Evolutionary conservation across 2,329 filamentous ascomycete genomes (phyloP).

Genomic region (Apiospora saccharicola): DNA sequence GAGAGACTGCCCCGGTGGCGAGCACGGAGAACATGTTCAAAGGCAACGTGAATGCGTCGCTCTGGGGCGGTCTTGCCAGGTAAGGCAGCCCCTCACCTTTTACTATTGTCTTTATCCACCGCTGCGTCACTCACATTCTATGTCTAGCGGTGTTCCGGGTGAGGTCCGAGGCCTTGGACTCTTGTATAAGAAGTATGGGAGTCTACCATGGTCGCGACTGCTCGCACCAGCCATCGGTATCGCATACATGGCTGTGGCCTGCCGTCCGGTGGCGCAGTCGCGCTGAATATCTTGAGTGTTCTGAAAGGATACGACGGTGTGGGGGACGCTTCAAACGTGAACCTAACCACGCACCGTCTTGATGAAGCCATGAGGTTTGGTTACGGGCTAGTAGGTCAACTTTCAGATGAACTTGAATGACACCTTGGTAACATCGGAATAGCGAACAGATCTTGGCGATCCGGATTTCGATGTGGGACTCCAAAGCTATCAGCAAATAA

Average conservation of each 20-base stretch:
- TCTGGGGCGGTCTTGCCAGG: constrained; percentile 74
- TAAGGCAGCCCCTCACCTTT: constrained; percentile 53
- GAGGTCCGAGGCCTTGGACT: constrained; percentile 79
- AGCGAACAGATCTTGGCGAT: constrained; percentile 77
- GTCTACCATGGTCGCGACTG: constrained; percentile 70
- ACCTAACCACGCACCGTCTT: constrained; percentile 77
- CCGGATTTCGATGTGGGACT: constrained; percentile 71
- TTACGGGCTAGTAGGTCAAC: constrained; percentile 60
- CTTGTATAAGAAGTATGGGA: constrained; percentile 73
- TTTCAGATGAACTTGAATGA: no score
- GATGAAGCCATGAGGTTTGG: constrained; percentile 85
- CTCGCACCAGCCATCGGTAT: constrained; percentile 75
- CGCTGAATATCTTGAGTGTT: constrained; percentile 59
- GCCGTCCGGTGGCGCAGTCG: constrained; percentile 77
- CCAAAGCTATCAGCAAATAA: constrained; percentile 62
- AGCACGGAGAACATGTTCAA: constrained; percentile 83
- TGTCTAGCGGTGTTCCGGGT: constrained; percentile 67
- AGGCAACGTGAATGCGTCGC: constrained; percentile 68
- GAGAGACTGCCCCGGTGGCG: constrained; percentile 83
- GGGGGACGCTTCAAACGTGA: constrained; percentile 58
- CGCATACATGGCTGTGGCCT: constrained; percentile 73
- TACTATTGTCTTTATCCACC: constrained; percentile 36
- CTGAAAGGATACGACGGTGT: constrained; percentile 79
- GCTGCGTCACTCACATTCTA: constrained; percentile 32
- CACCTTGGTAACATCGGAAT: constrained; percentile 24